These are phyloP conservation scores for Rhipidocladum racemiflorum DNA, from an alignment of 176 grass and related monocot genomes.

Conservation along the genomic window DNA sequence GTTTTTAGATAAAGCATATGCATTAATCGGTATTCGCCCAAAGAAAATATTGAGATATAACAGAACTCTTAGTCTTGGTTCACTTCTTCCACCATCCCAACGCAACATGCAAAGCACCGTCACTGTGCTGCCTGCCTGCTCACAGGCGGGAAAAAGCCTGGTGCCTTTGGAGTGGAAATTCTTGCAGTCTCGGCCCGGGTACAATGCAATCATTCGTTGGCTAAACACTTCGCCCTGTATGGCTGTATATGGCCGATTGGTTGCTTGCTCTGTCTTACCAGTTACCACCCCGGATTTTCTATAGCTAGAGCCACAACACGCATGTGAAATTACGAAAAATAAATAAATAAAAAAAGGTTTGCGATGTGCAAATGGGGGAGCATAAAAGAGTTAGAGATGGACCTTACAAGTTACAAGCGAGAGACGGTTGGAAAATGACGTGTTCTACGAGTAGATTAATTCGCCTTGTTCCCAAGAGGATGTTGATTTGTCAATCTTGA, in stretches of 20 bases:
- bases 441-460: background rate
- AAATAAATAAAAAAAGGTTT: background rate
- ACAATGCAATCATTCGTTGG: conserved; percentile 13
- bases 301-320: background rate
- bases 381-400: no score
- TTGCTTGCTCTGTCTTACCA: background rate
- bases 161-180: conserved; percentile 27
- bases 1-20: no score
- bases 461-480: background rate
- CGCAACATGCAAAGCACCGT: no score
- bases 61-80: no score
- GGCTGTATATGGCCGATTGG: background rate
- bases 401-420: background rate
- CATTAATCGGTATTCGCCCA: no score
- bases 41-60: no score
- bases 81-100: no score
- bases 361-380: background rate
- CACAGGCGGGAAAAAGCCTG: conserved; percentile 5
- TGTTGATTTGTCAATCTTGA: background rate
- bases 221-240: background rate
- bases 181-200: background rate
- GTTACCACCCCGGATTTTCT: no score
- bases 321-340: background rate
- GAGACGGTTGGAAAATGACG: background rate
- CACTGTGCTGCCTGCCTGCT: no score